A percentile compares a stretch with the other conserved stretches of the same genome.
These are phyloP conservation scores for Hyphopichia buzzinii DNA, from an alignment of 1,139 yeast genomes.

Conservation along the genomic window DNA sequence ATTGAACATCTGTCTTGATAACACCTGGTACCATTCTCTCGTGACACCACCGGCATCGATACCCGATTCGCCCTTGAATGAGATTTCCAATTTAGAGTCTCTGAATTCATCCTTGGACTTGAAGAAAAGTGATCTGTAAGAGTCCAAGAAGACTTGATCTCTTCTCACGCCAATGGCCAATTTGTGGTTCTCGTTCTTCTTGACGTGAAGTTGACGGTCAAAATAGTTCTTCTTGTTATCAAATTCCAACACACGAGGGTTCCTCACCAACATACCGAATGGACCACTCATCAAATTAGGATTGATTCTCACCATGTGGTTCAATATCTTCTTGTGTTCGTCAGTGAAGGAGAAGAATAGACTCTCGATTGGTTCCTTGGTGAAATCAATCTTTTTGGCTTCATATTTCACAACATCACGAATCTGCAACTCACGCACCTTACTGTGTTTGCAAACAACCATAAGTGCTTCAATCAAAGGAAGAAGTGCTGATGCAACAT, in stretches of 20 bases:
- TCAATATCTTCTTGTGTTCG: slow-evolving; percentile 82
- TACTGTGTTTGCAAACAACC: slow-evolving; percentile 92
- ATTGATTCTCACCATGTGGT: slow-evolving; percentile 88
- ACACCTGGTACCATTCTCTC: slow-evolving; percentile 95
- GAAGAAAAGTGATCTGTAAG: slow-evolving; percentile 81
- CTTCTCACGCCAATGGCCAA: slow-evolving; percentile 72
- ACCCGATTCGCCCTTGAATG: slow-evolving; percentile 91
- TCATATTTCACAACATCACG: slow-evolving; percentile 62
- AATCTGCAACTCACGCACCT: slow-evolving; percentile 61
- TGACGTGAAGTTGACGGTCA: slow-evolving; percentile 63
- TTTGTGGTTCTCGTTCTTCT: slow-evolving; percentile 43
- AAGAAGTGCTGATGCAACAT: slow-evolving; percentile 76
- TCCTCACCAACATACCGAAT: slow-evolving; percentile 82
- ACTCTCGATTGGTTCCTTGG: slow-evolving; percentile 74
- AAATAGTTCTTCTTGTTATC: slow-evolving; percentile 91
- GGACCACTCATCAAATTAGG: slow-evolving; percentile 97
- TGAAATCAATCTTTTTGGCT: slow-evolving; percentile 60
- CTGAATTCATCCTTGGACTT: slow-evolving; percentile 76
- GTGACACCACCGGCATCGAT: slow-evolving; percentile 99
- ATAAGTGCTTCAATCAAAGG: slow-evolving; percentile 90
- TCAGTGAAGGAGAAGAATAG: slow-evolving; percentile 87
- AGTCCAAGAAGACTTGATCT: slow-evolving; percentile 89
- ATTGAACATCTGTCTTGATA: slow-evolving; percentile 93
- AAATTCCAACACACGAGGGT: slow-evolving; percentile 88
- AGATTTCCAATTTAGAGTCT: slow-evolving; percentile 70